phyloP scores from a whole-genome alignment of 2,329 filamentous ascomycete genomes.

The Tolypocladium endophyticum region DNA sequence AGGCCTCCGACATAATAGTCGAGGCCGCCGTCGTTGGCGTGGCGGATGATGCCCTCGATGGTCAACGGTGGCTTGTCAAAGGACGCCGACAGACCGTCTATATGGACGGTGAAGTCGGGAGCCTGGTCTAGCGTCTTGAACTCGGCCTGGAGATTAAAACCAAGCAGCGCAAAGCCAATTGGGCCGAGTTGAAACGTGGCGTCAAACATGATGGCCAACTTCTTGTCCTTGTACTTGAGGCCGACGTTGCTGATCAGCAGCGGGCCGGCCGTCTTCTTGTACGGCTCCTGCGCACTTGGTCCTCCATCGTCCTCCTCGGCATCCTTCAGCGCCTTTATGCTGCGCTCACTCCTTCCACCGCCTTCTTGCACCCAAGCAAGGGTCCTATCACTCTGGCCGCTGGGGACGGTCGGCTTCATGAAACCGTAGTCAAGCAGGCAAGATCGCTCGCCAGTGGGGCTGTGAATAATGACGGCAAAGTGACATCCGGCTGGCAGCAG shows the following conservation, averaged over 20 bases:
- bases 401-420: conserved; percentile 5
- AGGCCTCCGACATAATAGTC: conserved; percentile 26
- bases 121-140: conserved; percentile 6
- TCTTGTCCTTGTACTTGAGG: conserved; percentile 20
- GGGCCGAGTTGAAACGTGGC: conserved; percentile 25
- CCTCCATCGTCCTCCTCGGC: background rate
- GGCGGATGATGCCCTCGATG: conserved; percentile 23
- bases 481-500: conserved; percentile 12
- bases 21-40: conserved; percentile 11
- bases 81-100: conserved; percentile 20
- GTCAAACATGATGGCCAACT: conserved; percentile 18
- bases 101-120: conserved; percentile 6
- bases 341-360: too few species aligned
- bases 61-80: conserved; percentile 24
- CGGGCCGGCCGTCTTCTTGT: conserved; percentile 19
- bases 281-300: conserved; percentile 7
- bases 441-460: background rate
- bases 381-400: background rate
- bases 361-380: background rate
- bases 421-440: conserved; percentile 16
- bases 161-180: conserved; percentile 20
- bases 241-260: conserved; percentile 23
- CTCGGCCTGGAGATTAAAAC: conserved; percentile 18
- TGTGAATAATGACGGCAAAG: conserved; percentile 12
- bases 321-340: background rate